A percentile compares a stretch with the other conserved stretches of the same genome.
These are phyloP conservation scores for Ogataea hybrid DNA, from an alignment of 1,139 yeast species.

Conservation along the genomic window DNA sequence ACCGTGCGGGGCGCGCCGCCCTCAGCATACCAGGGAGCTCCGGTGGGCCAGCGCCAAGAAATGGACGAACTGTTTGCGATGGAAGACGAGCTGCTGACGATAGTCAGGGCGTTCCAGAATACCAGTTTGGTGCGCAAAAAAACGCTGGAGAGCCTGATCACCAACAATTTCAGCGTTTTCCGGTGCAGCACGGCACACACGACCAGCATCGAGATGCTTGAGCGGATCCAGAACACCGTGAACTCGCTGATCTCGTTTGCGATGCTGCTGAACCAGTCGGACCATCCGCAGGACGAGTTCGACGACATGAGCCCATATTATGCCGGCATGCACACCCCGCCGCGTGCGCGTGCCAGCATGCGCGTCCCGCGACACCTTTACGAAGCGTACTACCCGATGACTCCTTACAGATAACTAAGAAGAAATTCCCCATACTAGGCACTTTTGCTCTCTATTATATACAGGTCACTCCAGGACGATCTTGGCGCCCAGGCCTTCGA, in stretches of 20 bases:
- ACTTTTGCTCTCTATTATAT: constrained; percentile 4
- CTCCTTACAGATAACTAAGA: constrained; percentile 7
- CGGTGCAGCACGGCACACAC: constrained; percentile 31
- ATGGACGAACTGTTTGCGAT: constrained; percentile 12
- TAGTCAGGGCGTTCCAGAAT: constrained; percentile 9
- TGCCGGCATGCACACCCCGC: constrained; percentile 3
- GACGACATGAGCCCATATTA: constrained; percentile 10
- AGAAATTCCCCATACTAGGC: not conserved
- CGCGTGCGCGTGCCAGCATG: constrained; percentile 7
- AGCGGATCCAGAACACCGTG: constrained; percentile 32
- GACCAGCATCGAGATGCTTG: constrained; percentile 25
- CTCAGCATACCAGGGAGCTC: not conserved
- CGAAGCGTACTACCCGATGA: constrained; percentile 7
- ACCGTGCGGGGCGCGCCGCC: constrained; percentile 8
- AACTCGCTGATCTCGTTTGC: constrained; percentile 31
- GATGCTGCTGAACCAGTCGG: constrained; percentile 19
- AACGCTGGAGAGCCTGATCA: constrained; percentile 11
- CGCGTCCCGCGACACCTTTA: constrained; percentile 9
- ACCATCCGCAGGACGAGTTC: constrained; percentile 14
- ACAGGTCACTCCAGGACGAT: constrained; percentile 68
- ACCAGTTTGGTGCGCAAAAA: constrained; percentile 11
- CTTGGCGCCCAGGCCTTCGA: constrained; percentile 96
- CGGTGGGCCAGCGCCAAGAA: constrained; percentile 1
- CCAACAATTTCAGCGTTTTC: constrained; percentile 28
- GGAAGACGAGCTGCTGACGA: constrained; percentile 12